Base-by-base conservation (phyloP, 257 asterid species). In the Galeopsis tetrahit region DNA sequence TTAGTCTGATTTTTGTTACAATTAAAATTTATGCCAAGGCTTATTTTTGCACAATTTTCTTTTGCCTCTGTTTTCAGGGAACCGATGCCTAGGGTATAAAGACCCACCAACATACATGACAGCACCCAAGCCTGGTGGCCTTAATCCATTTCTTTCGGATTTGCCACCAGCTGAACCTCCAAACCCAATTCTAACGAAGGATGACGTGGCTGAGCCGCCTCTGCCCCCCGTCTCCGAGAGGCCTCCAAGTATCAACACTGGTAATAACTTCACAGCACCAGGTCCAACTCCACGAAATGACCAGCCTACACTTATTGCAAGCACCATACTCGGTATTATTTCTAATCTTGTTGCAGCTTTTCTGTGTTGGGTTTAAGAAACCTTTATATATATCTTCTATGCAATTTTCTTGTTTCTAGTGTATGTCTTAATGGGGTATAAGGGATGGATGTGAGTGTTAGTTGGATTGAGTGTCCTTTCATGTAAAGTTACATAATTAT, bases 111-210 rank as follows among this genome's bases (percentile, higher is more conserved):
- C 10, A 46, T 91, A 91, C 83, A 87, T 87, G 94, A 13, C 6
- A 15, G 79, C 95, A 1, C 82, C 32, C 57, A 63, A 3, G 73
- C 85, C 97, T 0, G 91, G 94, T 21, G 46, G 71, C 60, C 94
- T 91, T 77, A 0, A 80, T n/a, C 5, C 31, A 1, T n/a, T 78
- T 17, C 79, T 91, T 76, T 1, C 66, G 33, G 5, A 0, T 15
- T 2, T 77, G 59, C 94, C 91, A 31, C 94, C 94, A n/a, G 82
- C 92, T 0, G 71, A 79, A 78, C 86, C 94, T 72, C 97, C 96
- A 40, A 67, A 21, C 33, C 91, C 94, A 0, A 38, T 83, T 68
- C 84, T 91, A 38, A 66, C 68, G 0, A 92, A 81, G 34, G 44
- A 44, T 10, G 83, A 81, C 61, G 89, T 89, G 72, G 55, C 8